Evolutionary conservation across 768 basidiomycete species (phyloP).

Genomic region (Lentinula sp.): DNA sequence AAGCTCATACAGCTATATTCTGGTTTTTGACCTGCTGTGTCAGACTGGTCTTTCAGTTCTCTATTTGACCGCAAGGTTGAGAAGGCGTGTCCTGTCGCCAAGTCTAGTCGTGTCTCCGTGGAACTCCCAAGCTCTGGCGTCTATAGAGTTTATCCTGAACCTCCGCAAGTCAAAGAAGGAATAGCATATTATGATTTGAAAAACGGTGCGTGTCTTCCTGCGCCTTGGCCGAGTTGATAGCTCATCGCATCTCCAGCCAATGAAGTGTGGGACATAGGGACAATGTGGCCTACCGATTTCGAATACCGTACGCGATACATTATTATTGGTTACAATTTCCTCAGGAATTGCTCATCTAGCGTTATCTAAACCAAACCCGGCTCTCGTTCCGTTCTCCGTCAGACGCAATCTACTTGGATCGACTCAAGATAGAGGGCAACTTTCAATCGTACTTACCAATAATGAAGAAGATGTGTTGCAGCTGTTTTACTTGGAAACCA

Average conservation of each 20-base stretch:
- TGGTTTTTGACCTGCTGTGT: background rate
- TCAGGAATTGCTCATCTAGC: constrained; percentile 20
- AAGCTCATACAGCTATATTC: background rate
- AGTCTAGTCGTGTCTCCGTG: constrained; percentile 49
- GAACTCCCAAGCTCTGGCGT: constrained; percentile 33
- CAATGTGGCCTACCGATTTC: constrained; percentile 58
- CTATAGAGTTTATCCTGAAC: constrained; percentile 50
- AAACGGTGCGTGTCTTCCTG: constrained; percentile 30
- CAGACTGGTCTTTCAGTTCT: constrained; percentile 71
- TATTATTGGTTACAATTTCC: background rate
- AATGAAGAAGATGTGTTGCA: constrained; percentile 34
- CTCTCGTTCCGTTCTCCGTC: constrained; percentile 51
- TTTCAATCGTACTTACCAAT: constrained; percentile 66
- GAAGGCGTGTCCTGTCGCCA: constrained; percentile 66
- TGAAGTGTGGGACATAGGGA: constrained; percentile 47
- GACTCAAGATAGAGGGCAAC: constrained; percentile 70
- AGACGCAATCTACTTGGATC: constrained; percentile 68
- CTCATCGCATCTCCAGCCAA: constrained; percentile 21
- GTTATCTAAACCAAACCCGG: constrained; percentile 24
- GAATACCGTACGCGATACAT: constrained; percentile 45
- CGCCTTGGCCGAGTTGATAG: constrained; percentile 6
- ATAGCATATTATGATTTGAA: constrained; percentile 43
- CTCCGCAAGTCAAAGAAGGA: constrained; percentile 26
- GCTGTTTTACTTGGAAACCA: constrained; percentile 79
- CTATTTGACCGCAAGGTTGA: constrained; percentile 65